phyloP scores from a whole-genome alignment of 768 basidiomycete genomes.

The Russula emetica region DNA sequence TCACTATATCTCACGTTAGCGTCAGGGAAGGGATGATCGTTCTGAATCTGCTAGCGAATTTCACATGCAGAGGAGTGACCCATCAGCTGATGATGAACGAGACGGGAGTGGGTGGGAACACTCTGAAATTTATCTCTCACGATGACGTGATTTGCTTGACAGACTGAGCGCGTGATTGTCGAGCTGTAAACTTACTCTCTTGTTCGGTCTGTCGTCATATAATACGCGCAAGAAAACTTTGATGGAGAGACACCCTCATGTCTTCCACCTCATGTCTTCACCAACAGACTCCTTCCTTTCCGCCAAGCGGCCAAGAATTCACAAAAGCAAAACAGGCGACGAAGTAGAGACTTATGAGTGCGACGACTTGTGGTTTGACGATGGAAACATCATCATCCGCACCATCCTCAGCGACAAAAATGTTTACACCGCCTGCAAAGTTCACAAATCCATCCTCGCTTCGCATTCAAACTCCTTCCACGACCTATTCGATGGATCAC shows the following conservation, averaged over 20 bases:
- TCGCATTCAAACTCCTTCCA: constrained; percentile 21
- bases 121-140: too few species aligned
- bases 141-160: not conserved
- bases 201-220: not conserved
- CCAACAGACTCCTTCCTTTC: constrained; percentile 19
- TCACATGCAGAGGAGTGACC: too few species aligned
- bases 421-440: constrained; percentile 16
- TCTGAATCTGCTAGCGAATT: too few species aligned
- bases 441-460: constrained; percentile 26
- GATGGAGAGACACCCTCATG: not conserved
- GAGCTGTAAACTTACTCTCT: too few species aligned
- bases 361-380: constrained; percentile 25
- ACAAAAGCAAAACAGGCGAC: constrained; percentile 9
- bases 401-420: constrained; percentile 7
- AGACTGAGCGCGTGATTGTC: not conserved
- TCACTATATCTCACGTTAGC: too few species aligned
- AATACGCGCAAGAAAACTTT: not conserved
- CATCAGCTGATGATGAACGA: too few species aligned
- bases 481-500: constrained; percentile 21
- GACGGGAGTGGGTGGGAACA: too few species aligned
- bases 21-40: too few species aligned
- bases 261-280: constrained; percentile 12
- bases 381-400: constrained; percentile 27
- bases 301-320: constrained; percentile 11
- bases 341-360: constrained; percentile 17